phyloP scores from a whole-genome alignment of 257 asterid species.

The Nicotiana noctiflora region DNA sequence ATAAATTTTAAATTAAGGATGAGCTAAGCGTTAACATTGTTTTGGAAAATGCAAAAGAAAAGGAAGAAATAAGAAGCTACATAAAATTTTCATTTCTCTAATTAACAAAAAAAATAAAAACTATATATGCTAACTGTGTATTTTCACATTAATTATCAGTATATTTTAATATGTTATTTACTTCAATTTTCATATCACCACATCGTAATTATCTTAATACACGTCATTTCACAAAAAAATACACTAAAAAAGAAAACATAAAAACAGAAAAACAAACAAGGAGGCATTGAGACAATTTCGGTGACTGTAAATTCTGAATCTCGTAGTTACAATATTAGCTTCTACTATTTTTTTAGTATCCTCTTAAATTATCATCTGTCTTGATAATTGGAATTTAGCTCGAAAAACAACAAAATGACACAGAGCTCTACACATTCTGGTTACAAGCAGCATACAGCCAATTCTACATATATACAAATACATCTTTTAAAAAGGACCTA shows the following conservation, averaged over 20 bases:
- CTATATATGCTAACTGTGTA: too few species aligned
- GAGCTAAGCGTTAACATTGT: neutral
- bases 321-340: neutral
- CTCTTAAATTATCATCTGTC: neutral
- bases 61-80: neutral
- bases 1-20: neutral
- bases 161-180: too few species aligned
- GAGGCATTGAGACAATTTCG: neutral
- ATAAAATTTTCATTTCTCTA: neutral
- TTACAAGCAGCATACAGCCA: constrained; percentile 88
- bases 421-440: constrained; percentile 69
- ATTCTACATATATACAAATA: constrained; percentile 34
- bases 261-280: too few species aligned
- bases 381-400: constrained; percentile 51
- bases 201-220: too few species aligned
- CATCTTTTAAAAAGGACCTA: neutral
- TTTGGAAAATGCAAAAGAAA: neutral
- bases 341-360: neutral
- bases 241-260: too few species aligned
- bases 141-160: too few species aligned
- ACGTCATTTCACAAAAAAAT: too few species aligned
- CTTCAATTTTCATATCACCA: too few species aligned
- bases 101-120: neutral
- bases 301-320: neutral
- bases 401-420: constrained; percentile 58